phyloP scores from a whole-genome alignment of 164 flowering plant genomes.

The Magnolia changhungtana region DNA sequence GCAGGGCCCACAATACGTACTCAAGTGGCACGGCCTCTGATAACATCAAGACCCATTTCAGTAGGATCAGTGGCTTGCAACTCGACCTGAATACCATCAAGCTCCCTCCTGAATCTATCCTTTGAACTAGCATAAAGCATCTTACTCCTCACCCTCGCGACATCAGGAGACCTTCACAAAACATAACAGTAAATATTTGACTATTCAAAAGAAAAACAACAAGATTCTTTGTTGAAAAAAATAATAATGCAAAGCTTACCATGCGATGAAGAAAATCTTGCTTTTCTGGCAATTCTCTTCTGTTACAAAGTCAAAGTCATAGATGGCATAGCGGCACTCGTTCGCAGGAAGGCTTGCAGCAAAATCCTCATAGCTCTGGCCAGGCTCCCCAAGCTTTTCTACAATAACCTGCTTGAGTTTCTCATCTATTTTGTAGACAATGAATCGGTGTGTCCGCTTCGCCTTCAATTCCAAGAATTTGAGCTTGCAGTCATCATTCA shows the following conservation, averaged over 20 bases:
- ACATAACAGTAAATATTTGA: neutral
- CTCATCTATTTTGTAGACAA: conserved; percentile 35
- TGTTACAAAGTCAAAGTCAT: conserved; percentile 54
- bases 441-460: conserved; percentile 32
- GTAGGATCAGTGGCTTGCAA: conserved; percentile 50
- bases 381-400: conserved; percentile 40
- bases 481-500: conserved; percentile 38
- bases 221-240: neutral
- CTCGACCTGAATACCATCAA: conserved; percentile 46
- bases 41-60: conserved; percentile 45
- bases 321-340: conserved; percentile 47
- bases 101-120: conserved; percentile 48
- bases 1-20: conserved; percentile 7
- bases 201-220: neutral
- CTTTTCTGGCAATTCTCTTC: conserved; percentile 61
- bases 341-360: conserved; percentile 37
- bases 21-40: conserved; percentile 38
- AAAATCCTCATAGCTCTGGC: conserved; percentile 37
- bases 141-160: conserved; percentile 52
- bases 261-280: conserved; percentile 73
- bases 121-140: conserved; percentile 52
- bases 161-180: conserved; percentile 49
- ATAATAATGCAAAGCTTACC: conserved; percentile 25
- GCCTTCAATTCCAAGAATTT: conserved; percentile 36
- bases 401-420: conserved; percentile 34